Evolutionary conservation across 495 filamentous ascomycete genomes (phyloP), one percentile per base, ranked within the genome.

Genomic region (Annulohypoxylon nitens): DNA sequence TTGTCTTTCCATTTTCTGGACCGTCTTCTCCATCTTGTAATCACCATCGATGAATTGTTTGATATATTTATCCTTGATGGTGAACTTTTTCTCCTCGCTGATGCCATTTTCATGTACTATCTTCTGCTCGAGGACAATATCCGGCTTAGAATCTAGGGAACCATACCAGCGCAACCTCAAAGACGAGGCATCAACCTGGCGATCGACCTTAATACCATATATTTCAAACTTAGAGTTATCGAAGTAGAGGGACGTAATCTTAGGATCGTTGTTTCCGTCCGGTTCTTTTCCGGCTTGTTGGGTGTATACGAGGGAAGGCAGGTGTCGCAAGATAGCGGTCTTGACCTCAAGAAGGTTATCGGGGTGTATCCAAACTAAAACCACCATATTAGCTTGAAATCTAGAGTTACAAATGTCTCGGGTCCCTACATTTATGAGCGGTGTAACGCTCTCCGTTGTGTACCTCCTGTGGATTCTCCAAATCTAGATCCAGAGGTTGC

Each of bases 291-390:
- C 95, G 2, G 93, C 90, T 47, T 91, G 89, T 45, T 96, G 91
- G 77, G 96, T 98, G 80, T 97, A 99, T 39, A 99, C 90, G 10
- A 99, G 89, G 36, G 95, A 89, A 1, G 96, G 96, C 9, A 99
- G 86, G 45, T 92, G 93, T 50, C 96, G 92, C 5, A 98, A 87
- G 64, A 99, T 96, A 61, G 91, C 90, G 11, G 96, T 98, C 84
- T 98, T 98, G 70, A 97, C 93, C 82, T 99, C 96, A 57, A 98
- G 88, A 11, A 98, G 84, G 78, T 99, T 98, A 73, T 98, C 96
- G 1, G 88, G 84, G 77, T 99, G 96, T 12, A 99, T 91, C 96
- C 97, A 99, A 83, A 98, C 89, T 91, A 50, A 33, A 36, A 55
- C 30, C 1, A 34, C 16, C 8, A 37, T 54, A 37, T 77, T 63